Percentiles rank a stretch among this genome's conserved stretches.
phyloP scores from a whole-genome alignment of 1,139 yeast genomes.

The Pichia sp. region DNA sequence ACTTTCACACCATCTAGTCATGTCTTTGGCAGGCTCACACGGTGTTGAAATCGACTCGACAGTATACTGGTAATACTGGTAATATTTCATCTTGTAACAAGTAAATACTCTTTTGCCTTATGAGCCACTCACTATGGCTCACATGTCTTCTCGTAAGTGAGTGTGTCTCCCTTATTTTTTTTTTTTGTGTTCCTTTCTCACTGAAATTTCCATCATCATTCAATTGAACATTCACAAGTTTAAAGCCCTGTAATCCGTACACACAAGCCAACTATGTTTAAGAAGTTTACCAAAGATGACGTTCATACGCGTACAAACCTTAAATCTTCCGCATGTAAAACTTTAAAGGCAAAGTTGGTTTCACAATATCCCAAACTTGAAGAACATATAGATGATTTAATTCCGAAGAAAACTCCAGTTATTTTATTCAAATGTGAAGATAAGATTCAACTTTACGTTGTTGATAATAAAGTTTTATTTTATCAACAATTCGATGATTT shows the following conservation, averaged over 20 bases:
- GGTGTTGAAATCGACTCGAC: too few species aligned
- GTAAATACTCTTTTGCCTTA: too few species aligned
- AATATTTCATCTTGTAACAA: too few species aligned
- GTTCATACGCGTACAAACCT: slow-evolving; percentile 85
- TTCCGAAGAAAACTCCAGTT: slow-evolving; percentile 89
- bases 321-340: slow-evolving; percentile 88
- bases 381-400: slow-evolving; percentile 65
- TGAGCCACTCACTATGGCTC: too few species aligned
- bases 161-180: too few species aligned
- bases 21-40: slow-evolving; percentile 9
- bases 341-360: slow-evolving; percentile 65
- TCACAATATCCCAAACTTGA: slow-evolving; percentile 68
- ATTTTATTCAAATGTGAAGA: slow-evolving; percentile 84
- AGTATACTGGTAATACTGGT: too few species aligned
- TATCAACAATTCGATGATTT: slow-evolving; percentile 82
- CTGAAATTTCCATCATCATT: too few species aligned
- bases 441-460: slow-evolving; percentile 68
- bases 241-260: background rate
- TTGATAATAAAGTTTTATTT: slow-evolving; percentile 67
- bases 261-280: slow-evolving; percentile 34
- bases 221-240: too few species aligned
- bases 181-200: background rate
- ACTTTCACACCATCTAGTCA: background rate
- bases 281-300: slow-evolving; percentile 78
- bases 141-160: too few species aligned